Evolutionary conservation across 2,329 filamentous ascomycete genomes (phyloP).

Genomic region (Aspergillus udagawae): DNA sequence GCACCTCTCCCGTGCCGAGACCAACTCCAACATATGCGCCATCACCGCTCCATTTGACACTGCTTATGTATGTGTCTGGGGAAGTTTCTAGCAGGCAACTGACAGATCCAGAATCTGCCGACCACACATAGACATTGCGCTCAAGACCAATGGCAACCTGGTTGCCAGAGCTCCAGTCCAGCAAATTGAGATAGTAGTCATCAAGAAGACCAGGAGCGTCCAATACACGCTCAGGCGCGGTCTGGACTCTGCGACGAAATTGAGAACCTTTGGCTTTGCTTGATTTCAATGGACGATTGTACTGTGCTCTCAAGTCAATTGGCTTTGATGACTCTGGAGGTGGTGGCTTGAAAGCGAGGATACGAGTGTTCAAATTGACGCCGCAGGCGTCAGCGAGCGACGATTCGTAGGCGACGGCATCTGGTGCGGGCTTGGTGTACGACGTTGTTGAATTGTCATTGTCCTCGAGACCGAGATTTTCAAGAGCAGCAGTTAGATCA

Average conservation of each 20-base stretch:
- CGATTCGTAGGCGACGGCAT: slow-evolving; percentile 86
- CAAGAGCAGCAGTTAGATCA: slow-evolving; percentile 73
- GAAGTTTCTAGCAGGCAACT: slow-evolving; percentile 82
- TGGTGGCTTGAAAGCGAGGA: slow-evolving; percentile 96
- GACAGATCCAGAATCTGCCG: slow-evolving; percentile 86
- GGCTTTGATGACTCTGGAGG: slow-evolving; percentile 98
- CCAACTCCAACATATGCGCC: slow-evolving; percentile 95
- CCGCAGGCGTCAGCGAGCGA: slow-evolving; percentile 87
- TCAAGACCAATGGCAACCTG: slow-evolving; percentile 97
- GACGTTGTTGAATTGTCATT: slow-evolving; percentile 59
- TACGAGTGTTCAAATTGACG: slow-evolving; percentile 88
- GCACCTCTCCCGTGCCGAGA: slow-evolving; percentile 90
- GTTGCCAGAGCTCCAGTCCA: slow-evolving; percentile 97
- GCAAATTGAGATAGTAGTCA: slow-evolving; percentile 97
- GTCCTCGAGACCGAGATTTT: slow-evolving; percentile 73
- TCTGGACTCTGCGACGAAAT: slow-evolving; percentile 86
- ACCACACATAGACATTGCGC: slow-evolving; percentile 98
- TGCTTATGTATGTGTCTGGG: slow-evolving; percentile 92
- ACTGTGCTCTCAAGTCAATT: slow-evolving; percentile 94
- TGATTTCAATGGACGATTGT: slow-evolving; percentile 91
- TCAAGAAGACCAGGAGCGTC: slow-evolving; percentile 95
- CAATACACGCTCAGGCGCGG: slow-evolving; percentile 90
- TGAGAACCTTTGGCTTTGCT: slow-evolving; percentile 71
- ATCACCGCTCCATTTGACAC: slow-evolving; percentile 97
- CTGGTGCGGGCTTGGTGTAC: slow-evolving; percentile 77